Evolutionary conservation across 768 basidiomycete genomes (phyloP).

Genomic region (Leccinum imitatum): DNA sequence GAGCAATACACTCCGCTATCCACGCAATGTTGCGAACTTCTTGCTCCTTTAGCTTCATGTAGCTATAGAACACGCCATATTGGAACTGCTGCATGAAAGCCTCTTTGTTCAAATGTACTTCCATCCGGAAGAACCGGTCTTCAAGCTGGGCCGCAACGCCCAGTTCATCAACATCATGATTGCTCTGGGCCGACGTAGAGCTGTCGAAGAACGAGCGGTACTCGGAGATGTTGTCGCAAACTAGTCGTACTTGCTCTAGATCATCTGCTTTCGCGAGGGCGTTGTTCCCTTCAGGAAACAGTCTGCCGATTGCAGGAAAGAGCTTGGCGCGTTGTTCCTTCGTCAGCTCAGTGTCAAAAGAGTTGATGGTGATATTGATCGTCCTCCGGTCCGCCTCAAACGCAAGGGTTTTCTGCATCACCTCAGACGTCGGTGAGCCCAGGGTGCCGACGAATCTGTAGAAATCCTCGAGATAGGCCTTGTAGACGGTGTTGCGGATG

Average conservation of each 20-base stretch:
- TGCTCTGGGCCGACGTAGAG: slow-evolving; percentile 36
- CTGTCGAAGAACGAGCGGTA: slow-evolving; percentile 89
- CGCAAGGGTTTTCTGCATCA: slow-evolving; percentile 88
- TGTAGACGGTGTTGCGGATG: slow-evolving; percentile 98
- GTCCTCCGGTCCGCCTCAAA: slow-evolving; percentile 98
- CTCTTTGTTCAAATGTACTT: slow-evolving; percentile 92
- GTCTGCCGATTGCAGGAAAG: slow-evolving; percentile 89
- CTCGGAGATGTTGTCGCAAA: slow-evolving; percentile 85
- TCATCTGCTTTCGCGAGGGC: slow-evolving; percentile 92
- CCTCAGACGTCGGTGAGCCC: slow-evolving; percentile 82
- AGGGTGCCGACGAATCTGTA: slow-evolving; percentile 77
- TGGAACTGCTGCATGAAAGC: slow-evolving; percentile 98
- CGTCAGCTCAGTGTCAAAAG: slow-evolving; percentile 90
- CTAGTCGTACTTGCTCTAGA: slow-evolving; percentile 85
- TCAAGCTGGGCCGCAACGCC: slow-evolving; percentile 72
- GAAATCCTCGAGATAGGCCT: slow-evolving; percentile 98
- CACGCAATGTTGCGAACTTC: slow-evolving; percentile 87
- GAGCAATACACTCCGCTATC: slow-evolving; percentile 98
- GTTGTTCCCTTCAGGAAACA: slow-evolving; percentile 96
- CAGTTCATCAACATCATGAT: slow-evolving; percentile 41
- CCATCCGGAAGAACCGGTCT: slow-evolving; percentile 91
- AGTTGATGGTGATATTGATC: slow-evolving; percentile 99
- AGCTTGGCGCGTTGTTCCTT: slow-evolving; percentile 95
- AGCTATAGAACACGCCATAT: slow-evolving; percentile 88
- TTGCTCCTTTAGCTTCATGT: slow-evolving; percentile 90